Evolutionary conservation across 2,329 filamentous ascomycete genomes (phyloP), one percentile per base, ranked within the genome.

Genomic region (Plenodomus biglobosus): DNA sequence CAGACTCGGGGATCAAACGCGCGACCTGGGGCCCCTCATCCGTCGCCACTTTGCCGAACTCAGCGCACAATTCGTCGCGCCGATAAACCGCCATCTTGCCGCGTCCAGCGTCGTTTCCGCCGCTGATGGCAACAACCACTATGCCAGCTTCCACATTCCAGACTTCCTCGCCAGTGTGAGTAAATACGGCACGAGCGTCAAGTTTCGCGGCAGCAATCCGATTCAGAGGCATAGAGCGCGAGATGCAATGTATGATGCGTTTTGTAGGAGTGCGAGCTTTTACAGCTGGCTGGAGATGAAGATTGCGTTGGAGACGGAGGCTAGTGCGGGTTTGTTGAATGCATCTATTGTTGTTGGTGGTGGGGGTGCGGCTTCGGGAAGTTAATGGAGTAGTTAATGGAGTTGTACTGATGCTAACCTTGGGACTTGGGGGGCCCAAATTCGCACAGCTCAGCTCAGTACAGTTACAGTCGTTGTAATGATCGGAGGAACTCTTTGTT

Each of bases 241-340:
- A 19, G 70, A 74, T 43, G 62, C 54, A 0, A 39, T 75, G 21
- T 75, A 75, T 46, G 66, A 62, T 43, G 56, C 46, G 7, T 75
- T 75, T 50, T 74, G 71, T 42, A 58, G 56, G 20, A 69, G 64
- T 4, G 59, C 69, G 6, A 74, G 73, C 37, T 75, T 75, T 42
- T 73, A 73, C 44, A 69, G 66, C 13, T 74, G 72, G 70, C 50
- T 75, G 17, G 71, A 75, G 24, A 73, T 74, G 70, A 75, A 74
- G 54, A 59, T 73, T 15, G 62, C 58, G 15, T 47, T 75, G 32
- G 73, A 75, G 53, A 71, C 67, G 35, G 71, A 73, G 58, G 73
- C 72, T 3, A 68, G 62, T 21, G 69, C 66, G 7, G 72, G 72
- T 1, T 41, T 74, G 42, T 38, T 75, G 16, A 49, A 45, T 39